phyloP scores from a whole-genome alignment of 257 asterid genomes.

The Coffea eugenioides region DNA sequence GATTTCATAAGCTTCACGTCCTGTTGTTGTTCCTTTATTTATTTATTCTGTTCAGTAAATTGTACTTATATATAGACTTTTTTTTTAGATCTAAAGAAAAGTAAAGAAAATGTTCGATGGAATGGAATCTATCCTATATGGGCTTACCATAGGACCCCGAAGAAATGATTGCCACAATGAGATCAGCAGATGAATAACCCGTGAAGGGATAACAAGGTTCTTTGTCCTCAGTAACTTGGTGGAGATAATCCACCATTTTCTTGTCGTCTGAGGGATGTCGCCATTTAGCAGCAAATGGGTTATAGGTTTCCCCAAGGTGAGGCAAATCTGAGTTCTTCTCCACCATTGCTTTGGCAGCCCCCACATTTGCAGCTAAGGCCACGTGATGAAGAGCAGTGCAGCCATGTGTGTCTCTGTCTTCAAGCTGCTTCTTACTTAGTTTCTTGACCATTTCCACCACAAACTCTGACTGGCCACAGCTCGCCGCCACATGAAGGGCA shows the following conservation, averaged over 20 bases:
- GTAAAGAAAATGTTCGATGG: too few species aligned
- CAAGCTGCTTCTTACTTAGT: neutral
- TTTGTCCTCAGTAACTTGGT: neutral
- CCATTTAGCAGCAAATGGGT: neutral
- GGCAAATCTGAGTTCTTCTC: neutral
- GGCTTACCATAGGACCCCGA: neutral
- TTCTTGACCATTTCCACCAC: neutral
- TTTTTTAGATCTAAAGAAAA: too few species aligned
- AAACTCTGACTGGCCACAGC: neutral
- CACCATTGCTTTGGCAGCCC: neutral
- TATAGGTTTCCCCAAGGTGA: neutral
- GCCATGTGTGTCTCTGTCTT: neutral
- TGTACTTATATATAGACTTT: too few species aligned
- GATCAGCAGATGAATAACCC: neutral
- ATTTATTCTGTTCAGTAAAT: too few species aligned
- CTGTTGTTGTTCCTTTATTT: too few species aligned
- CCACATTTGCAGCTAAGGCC: neutral
- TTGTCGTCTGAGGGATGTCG: neutral
- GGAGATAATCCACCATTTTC: neutral
- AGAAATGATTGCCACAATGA: neutral
- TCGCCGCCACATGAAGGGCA: conserved; percentile 5
- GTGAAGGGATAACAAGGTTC: neutral
- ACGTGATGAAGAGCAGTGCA: neutral
- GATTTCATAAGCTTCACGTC: too few species aligned
- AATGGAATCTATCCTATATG: too few species aligned